These are phyloP conservation scores for Carpinus viminea DNA, from an alignment of 306 rosid species.

Conservation along the genomic window DNA sequence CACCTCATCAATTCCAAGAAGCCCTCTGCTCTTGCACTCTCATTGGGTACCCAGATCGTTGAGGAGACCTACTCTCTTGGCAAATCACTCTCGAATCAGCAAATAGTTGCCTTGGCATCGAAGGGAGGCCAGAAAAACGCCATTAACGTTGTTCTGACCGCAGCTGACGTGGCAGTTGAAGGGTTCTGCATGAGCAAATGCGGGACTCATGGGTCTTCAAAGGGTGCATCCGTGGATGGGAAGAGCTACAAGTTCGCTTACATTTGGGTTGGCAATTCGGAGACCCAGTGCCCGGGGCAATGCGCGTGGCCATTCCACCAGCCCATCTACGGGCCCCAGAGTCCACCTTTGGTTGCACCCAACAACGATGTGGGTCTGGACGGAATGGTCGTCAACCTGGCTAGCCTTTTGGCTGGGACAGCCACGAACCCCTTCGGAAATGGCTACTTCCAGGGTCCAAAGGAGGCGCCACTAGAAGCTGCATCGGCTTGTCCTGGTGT, in stretches of 20 bases:
- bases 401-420: conserved; percentile 65
- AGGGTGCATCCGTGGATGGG: background rate
- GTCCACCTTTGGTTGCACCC: conserved; percentile 49
- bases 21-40: conserved; percentile 6
- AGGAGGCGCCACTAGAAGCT: conserved; percentile 64
- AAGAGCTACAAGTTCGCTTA: conserved; percentile 49
- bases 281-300: conserved; percentile 59
- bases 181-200: conserved; percentile 60
- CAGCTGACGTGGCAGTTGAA: conserved; percentile 46
- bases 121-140: conserved; percentile 26
- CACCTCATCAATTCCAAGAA: conserved; percentile 9
- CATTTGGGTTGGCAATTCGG: conserved; percentile 79
- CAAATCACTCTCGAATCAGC: conserved; percentile 22
- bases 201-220: conserved; percentile 51
- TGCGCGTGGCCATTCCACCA: conserved; percentile 85
- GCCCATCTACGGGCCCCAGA: conserved; percentile 60
- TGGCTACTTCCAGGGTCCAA: conserved; percentile 63
- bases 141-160: conserved; percentile 38
- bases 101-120: conserved; percentile 27
- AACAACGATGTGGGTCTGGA: conserved; percentile 73
- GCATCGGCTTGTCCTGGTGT: conserved; percentile 65
- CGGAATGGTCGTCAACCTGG: conserved; percentile 62
- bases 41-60: conserved; percentile 31
- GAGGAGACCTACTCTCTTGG: conserved; percentile 37
- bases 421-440: conserved; percentile 71